Percentiles rank a stretch among this genome's conserved stretches.
phyloP scores from a whole-genome alignment of 106 monocot species.

The Dendrobium huoshanense region DNA sequence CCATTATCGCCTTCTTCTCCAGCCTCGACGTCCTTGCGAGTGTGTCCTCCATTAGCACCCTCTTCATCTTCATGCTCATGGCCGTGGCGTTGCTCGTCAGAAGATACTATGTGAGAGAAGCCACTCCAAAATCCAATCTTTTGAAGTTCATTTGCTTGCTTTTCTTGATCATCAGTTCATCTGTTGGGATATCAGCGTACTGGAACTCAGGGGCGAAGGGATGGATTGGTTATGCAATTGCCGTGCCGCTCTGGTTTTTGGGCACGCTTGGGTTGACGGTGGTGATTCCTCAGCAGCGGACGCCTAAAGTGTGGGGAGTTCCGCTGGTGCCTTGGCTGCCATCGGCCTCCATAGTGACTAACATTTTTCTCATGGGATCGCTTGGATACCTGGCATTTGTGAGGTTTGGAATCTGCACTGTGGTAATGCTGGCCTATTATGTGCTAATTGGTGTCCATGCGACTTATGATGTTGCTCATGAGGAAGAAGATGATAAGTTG shows the following conservation, averaged over 20 bases:
- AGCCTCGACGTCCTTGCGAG: constrained; percentile 19
- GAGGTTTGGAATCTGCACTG: constrained; percentile 26
- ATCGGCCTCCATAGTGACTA: constrained; percentile 27
- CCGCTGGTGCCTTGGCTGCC: constrained; percentile 35
- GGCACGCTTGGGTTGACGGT: constrained; percentile 21
- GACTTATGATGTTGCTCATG: constrained; percentile 24
- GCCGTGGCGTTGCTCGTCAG: constrained; percentile 25
- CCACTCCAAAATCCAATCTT: constrained; percentile 10
- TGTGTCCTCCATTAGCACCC: constrained; percentile 23
- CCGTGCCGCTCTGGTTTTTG: constrained; percentile 18
- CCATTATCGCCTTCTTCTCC: constrained; percentile 24
- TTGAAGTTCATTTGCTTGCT: constrained; percentile 16
- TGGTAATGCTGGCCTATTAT: constrained; percentile 27
- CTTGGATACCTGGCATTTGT: constrained; percentile 21
- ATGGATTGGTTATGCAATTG: constrained; percentile 27
- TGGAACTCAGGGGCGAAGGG: constrained; percentile 22
- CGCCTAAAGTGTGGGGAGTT: constrained; percentile 31
- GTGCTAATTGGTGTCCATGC: constrained; percentile 29
- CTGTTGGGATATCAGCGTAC: constrained; percentile 19
- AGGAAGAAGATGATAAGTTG: constrained; percentile 12
- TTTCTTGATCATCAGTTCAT: constrained; percentile 14
- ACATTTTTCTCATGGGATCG: constrained; percentile 34
- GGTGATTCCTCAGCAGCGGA: constrained; percentile 14
- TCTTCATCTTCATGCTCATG: constrained; percentile 35
- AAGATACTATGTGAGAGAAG: constrained; percentile 21